phyloP scores from a whole-genome alignment of 257 asterid species.

The Gardenia jasminoides region DNA sequence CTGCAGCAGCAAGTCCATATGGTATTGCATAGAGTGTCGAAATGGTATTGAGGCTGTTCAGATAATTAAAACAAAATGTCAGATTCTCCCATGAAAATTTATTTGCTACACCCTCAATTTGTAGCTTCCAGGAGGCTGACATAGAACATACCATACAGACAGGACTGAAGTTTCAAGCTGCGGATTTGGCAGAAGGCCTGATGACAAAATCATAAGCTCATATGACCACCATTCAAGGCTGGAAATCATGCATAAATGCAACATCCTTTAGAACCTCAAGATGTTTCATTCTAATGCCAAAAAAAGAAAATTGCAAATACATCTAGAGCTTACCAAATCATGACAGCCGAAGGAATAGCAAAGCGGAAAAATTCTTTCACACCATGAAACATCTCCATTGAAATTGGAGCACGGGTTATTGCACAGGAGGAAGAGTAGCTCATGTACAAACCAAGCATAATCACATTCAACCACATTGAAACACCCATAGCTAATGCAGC shows the following conservation, averaged over 20 bases:
- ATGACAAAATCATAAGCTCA: conserved; percentile 50
- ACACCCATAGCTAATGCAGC: conserved; percentile 50
- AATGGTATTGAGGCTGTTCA: conserved; percentile 49
- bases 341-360: conserved; percentile 61
- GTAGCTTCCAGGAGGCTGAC: neutral
- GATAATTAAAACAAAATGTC: too few species aligned
- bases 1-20: conserved; percentile 57
- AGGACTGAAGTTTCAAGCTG: conserved; percentile 66
- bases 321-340: conserved; percentile 54
- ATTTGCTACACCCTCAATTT: too few species aligned
- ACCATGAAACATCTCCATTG: conserved; percentile 40
- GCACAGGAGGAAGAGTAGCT: conserved; percentile 41
- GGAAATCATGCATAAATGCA: conserved; percentile 6
- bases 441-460: conserved; percentile 43
- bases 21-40: conserved; percentile 54
- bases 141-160: conserved; percentile 50
- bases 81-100: too few species aligned
- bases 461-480: conserved; percentile 55
- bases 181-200: conserved; percentile 64
- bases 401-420: conserved; percentile 33
- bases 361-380: conserved; percentile 45
- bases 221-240: conserved; percentile 77
- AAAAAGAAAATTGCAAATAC: neutral
- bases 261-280: neutral
- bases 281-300: neutral